Evolutionary conservation across 1,284 basidiomycete genomes (phyloP), one percentile per base, ranked within the genome.

Genomic region (Cryptococcus amylolentus): DNA sequence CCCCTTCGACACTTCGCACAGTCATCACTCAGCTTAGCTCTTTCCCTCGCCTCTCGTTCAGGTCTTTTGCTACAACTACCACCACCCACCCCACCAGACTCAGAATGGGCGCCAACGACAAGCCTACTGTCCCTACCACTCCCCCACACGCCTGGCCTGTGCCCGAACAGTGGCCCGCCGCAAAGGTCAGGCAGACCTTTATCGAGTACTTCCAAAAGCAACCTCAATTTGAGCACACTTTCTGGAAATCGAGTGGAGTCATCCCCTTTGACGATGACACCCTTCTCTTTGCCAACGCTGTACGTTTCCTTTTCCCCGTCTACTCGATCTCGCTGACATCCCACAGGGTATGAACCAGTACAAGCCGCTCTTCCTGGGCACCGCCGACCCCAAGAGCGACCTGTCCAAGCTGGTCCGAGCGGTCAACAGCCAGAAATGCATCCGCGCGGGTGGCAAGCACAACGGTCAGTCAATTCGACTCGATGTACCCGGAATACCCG

Each of bases 241-340:
- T 92, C 76, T 91, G 94, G 58, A 88, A 88, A n/a, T 95, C 91
- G 45, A 93, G 90, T 6, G 85, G 90, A 13, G 95, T 92, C 47
- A 90, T 98, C 65, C 95, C 95, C 1, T 97, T 93, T 77, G 95
- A 98, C 64, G 92, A 95, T 77, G 91, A 96, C 3, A 97, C 95
- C 7, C 83, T 98, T 43, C 85, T 98, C 60, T 98, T 98, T 70
- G 92, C 94, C 64, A 98, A 98, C 81, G 95, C 95, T 63, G 76
- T 78, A 75, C 79, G 71, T 79, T 1, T 35, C 31, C 6, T 35
- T 61, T 7, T 31, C 28, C 13, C 27, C 5, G 42, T 31, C 6
- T 12, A 0, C 20, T 43, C 40, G 4, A 54, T 35, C 26, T 31
- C 28, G 26, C 31, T 46, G 41, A 56, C 52, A 39, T 37, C 45